Conservation (phyloP, 495 filamentous ascomycete genomes). For the Neurospora africana region DNA sequence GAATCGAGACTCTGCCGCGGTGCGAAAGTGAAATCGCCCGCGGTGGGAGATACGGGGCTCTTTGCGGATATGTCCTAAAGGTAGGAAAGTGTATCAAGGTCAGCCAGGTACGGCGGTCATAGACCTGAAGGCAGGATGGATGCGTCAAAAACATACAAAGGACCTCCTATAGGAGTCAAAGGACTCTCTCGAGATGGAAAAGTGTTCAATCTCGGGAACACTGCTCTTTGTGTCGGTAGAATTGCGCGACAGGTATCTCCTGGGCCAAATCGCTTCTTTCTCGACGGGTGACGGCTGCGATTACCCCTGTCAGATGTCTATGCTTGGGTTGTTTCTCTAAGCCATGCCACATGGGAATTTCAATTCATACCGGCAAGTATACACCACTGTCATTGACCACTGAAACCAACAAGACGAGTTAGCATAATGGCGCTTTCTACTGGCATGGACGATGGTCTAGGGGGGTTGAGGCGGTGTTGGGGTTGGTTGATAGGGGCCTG, state of each 20-base stretch:
- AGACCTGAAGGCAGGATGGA: background rate
- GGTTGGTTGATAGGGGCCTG: background rate
- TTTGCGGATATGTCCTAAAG: conserved; percentile 82
- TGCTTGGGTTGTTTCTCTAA: background rate
- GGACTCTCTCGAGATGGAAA: conserved; percentile 93
- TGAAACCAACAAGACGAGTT: conserved; percentile 24
- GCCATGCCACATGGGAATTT: background rate
- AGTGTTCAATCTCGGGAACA: conserved; percentile 77
- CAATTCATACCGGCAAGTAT: conserved; percentile 71
- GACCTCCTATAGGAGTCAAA: conserved; percentile 96
- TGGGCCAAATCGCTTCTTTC: conserved; percentile 74
- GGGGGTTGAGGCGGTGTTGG: background rate
- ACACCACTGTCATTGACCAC: conserved; percentile 96
- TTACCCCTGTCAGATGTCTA: conserved; percentile 9
- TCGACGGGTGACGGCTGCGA: conserved; percentile 79
- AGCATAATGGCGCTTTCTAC: background rate
- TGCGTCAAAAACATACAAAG: conserved; percentile 53
- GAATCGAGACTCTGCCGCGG: conserved; percentile 76
- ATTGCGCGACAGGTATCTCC: conserved; percentile 55
- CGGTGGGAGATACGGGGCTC: conserved; percentile 56
- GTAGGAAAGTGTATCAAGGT: background rate
- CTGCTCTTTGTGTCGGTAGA: conserved; percentile 59
- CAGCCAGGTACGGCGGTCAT: conserved; percentile 1
- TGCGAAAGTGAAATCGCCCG: conserved; percentile 29
- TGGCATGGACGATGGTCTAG: background rate